Base-by-base conservation (phyloP, 768 basidiomycete genomes). In the Pleurotus giganteus region DNA sequence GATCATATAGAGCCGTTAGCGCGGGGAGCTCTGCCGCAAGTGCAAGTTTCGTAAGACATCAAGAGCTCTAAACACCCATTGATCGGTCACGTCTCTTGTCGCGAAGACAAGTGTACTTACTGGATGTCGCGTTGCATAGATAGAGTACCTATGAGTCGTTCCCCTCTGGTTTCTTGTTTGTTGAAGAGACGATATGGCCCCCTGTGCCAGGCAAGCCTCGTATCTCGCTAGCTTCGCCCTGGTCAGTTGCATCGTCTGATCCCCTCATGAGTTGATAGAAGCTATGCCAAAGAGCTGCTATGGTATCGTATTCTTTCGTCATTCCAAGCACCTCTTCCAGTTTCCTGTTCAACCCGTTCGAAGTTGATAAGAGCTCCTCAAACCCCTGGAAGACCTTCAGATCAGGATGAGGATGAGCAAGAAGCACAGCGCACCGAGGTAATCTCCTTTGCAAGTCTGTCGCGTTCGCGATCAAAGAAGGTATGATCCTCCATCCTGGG, bases 271-370 rank as follows among this genome's bases (percentile, higher is more conserved):
- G 74, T 55, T 85, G 73, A 61, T 91, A 85, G 60, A 92, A 93
- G 61, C 80, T 83, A 56, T 84, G 79, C 92, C 93, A 95, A 46
- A 97, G 74, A 2, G 82, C 77, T 2, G 94, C 91, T 37, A 95
- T 91, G 2, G 89, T 94, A 47, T 88, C 83, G 67, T 96, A 94
- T 75, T 95, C 94, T 55, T 85, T 86, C 4, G 94, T 94, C 83
- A 96, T 95, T 8, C 91, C 91, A 23, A 88, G 73, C 2, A 94
- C 92, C 66, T 97, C 93, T 69, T 98, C 94, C 15, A 96, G 79
- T 65, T 93, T 94, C 58, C 94, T 84, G 66, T 96, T 96, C 19
- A 94, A 73, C 24, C 81, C 82, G 63, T 98, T 98, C 56, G 88
- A 86, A 7, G 89, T 85, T 3, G 87, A 87, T 15, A 98, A 73